Conservation (phyloP, 2,329 filamentous ascomycete species). For the Penicillium freii region DNA sequence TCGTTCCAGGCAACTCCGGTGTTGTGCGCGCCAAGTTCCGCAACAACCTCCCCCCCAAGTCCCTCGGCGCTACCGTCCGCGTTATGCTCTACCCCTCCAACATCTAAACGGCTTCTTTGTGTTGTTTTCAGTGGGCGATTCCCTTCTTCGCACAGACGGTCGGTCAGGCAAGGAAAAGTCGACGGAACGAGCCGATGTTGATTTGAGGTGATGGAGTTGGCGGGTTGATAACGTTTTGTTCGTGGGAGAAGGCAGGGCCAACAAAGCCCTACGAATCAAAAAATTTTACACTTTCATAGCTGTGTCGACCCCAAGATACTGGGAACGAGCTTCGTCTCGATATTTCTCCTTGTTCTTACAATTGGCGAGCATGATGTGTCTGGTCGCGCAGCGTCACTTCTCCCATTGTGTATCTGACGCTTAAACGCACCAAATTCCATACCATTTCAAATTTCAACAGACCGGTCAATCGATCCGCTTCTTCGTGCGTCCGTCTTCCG, state of each 20-base stretch:
- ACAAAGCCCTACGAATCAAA: conserved; percentile 41
- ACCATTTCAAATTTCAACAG: conserved; percentile 30
- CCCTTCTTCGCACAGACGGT: conserved; percentile 38
- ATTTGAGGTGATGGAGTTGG: conserved; percentile 40
- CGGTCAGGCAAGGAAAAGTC: conserved; percentile 38
- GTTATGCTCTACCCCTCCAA: conserved; percentile 98
- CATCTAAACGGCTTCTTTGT: conserved; percentile 66
- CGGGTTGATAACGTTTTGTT: conserved; percentile 40
- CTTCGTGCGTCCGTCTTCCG: conserved; percentile 13
- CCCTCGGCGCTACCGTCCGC: conserved; percentile 93
- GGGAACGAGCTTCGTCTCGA: conserved; percentile 22
- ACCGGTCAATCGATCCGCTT: conserved; percentile 20
- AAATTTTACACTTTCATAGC: conserved; percentile 31
- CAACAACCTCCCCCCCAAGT: conserved; percentile 91
- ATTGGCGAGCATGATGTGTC: conserved; percentile 28
- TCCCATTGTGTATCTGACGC: conserved; percentile 37
- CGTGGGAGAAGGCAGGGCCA: conserved; percentile 41
- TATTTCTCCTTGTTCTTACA: conserved; percentile 21
- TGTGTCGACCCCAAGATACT: conserved; percentile 27
- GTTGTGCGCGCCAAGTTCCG: conserved; percentile 97
- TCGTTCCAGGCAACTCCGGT: conserved; percentile 79
- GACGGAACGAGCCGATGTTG: conserved; percentile 39
- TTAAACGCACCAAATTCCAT: conserved; percentile 38
- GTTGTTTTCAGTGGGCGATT: conserved; percentile 35
- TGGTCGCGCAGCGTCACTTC: conserved; percentile 31